Base-by-base conservation (phyloP, 805 yeast species). In the Starmerella floris region DNA sequence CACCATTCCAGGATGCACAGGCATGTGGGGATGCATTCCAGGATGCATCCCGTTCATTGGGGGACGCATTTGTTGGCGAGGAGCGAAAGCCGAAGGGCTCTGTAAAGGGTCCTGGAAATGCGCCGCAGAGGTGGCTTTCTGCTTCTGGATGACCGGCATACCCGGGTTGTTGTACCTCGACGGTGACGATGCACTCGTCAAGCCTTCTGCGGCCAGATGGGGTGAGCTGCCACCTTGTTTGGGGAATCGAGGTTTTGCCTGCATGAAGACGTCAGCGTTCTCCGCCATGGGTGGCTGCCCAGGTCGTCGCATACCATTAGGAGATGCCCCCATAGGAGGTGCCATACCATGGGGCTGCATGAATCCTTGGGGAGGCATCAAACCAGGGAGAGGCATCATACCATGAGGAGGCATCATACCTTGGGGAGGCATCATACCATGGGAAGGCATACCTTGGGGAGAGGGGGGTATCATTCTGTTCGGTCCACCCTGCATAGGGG, bases 241-340 rank as follows among this genome's bases (percentile, higher is more conserved):
- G 13, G 46, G 46, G 35, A 43, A 43, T n/a, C 46, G 32, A 22
- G 17, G 26, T 28, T 22, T 35, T 2, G 40, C 23, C n/a, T 22
- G 21, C 46, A 43, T 43, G 35, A 39, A 43, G 15, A 39, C 25
- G n/a, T 43, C 46, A 6, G 28, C 28, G 37, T 27, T 30, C 13
- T 25, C 28, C 11, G 16, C 2, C 13, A 19, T 20, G 5, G 26
- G 10, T n/a, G 35, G 35, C 8, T 8, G 15, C 22, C 19, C 22
- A 20, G 21, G 11, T 8, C 13, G 8, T 9, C 22, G 19, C 15
- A 9, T 8, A 31, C 19, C 11, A 15, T 31, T 17, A 8, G 19
- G 35, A 20, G 22, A 20, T 8, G 8, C 8, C 23, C 25, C 17
- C 37, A 21, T 23, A 5, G 13, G 37, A 8, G 37, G 37, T 17